Evolutionary conservation across 1,139 yeast genomes (phyloP), one percentile per base, ranked within the genome.

Genomic region (Petasospora fabianii): DNA sequence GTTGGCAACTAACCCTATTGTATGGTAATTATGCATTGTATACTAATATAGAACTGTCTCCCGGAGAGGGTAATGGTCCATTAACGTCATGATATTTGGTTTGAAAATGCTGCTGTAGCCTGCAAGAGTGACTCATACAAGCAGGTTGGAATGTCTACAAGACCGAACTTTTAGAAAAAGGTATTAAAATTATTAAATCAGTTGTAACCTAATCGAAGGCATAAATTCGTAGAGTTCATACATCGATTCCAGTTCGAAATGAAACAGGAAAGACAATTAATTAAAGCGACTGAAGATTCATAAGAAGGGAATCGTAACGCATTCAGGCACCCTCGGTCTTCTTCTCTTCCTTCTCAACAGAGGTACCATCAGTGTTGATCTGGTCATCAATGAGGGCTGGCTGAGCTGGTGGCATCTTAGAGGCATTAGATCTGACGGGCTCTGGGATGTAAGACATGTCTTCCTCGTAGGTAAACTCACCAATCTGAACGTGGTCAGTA

Each of bases 401-500:
- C 33, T 50, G 49, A 27, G 54, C 56, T 37, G 65, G 64, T 31
- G 54, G 49, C 39, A 52, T 47, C 27, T 53, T 58, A 11, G 65
- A 54, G 24, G 58, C 55, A 44, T 59, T 58, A 5, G 70, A 80
- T 69, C 90, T 78, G 45, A 81, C 71, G 50, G 92, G 92, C 65
- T 84, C 88, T 50, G 87, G 78, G 36, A 83, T 78, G 62, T 72
- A 84, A 42, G 83, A 75, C 34, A 68, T 72, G 27, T 77, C 77
- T 48, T 79, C 84, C 55, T 73, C 75, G 65, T 80, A 82, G 32
- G 87, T 83, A 61, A 74, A 81, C 63, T 88, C 96, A 55, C 96
- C 94, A 52, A 87, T 85, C 69, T 86, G 87, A 27, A 92, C 80
- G 54, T 80, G 71, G 64, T 90, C 97, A 35, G 95, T 84, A 50